Evolutionary conservation across 2,329 filamentous ascomycete species (phyloP).

Genomic region (Gremmenia infestans): DNA sequence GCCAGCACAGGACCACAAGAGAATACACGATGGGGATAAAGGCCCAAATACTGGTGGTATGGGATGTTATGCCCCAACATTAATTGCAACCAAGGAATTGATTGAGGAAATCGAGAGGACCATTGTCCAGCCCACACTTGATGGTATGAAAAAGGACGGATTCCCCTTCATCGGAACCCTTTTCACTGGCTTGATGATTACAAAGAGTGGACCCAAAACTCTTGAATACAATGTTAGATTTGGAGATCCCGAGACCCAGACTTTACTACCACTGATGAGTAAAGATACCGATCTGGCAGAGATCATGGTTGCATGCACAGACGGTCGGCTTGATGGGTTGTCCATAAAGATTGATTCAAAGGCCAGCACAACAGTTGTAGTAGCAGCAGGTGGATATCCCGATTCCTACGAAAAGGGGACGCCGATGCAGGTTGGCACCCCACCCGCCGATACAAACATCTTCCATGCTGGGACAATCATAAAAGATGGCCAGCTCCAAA

Average conservation of each 20-base stretch:
- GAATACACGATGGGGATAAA: slow-evolving; percentile 82
- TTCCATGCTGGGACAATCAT: slow-evolving; percentile 90
- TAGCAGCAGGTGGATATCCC: slow-evolving; percentile 88
- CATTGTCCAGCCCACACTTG: slow-evolving; percentile 83
- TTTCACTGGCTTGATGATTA: slow-evolving; percentile 94
- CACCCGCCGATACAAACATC: slow-evolving; percentile 56
- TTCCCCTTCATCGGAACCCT: slow-evolving; percentile 69
- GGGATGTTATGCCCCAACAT: slow-evolving; percentile 94
- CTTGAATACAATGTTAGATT: slow-evolving; percentile 93
- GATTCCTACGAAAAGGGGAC: slow-evolving; percentile 78
- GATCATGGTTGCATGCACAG: slow-evolving; percentile 80
- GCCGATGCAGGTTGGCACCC: slow-evolving; percentile 45
- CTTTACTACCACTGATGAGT: slow-evolving; percentile 71
- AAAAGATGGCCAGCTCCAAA: slow-evolving; percentile 59
- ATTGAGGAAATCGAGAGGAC: slow-evolving; percentile 72
- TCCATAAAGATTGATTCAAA: slow-evolving; percentile 61
- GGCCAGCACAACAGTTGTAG: slow-evolving; percentile 88
- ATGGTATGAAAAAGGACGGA: slow-evolving; percentile 80
- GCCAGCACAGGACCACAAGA: slow-evolving; percentile 94
- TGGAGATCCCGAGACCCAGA: slow-evolving; percentile 89
- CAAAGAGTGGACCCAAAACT: slow-evolving; percentile 70
- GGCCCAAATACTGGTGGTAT: slow-evolving; percentile 96
- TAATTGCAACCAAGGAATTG: slow-evolving; percentile 67
- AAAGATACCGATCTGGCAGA: slow-evolving; percentile 78
- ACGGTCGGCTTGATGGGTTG: slow-evolving; percentile 67